phyloP scores from a whole-genome alignment of 2,329 filamentous ascomycete genomes.

The Aspergillus felis region DNA sequence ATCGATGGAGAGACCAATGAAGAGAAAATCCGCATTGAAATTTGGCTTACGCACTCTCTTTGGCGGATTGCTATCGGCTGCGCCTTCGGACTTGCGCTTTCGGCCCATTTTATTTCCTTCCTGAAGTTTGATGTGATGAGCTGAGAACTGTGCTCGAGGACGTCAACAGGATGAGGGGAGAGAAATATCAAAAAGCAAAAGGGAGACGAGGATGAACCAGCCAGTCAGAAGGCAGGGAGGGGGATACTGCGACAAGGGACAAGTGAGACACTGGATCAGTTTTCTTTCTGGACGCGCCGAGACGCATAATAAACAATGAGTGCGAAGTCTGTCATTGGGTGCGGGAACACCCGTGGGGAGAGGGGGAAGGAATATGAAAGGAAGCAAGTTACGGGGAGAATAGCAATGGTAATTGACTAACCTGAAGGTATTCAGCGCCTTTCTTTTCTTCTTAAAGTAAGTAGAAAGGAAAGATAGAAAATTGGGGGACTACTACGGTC shows the following conservation, averaged over 20 bases:
- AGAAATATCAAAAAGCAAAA: background rate
- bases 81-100: constrained; percentile 11
- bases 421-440: background rate
- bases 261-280: constrained; percentile 1
- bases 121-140: background rate
- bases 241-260: background rate
- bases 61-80: background rate
- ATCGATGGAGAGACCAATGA: background rate
- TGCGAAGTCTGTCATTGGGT: background rate
- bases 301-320: constrained; percentile 2
- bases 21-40: background rate
- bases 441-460: background rate
- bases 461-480: background rate
- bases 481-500: background rate
- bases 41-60: background rate
- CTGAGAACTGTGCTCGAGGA: background rate
- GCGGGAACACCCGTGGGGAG: background rate
- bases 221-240: constrained; percentile 4
- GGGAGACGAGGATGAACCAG: constrained; percentile 2
- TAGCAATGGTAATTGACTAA: background rate
- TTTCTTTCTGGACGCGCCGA: constrained; percentile 9
- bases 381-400: background rate
- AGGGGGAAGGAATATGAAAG: background rate
- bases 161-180: background rate
- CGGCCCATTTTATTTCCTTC: constrained; percentile 6